Conservation (phyloP, 2,329 filamentous ascomycete species). For the Paraphoma sp. region DNA sequence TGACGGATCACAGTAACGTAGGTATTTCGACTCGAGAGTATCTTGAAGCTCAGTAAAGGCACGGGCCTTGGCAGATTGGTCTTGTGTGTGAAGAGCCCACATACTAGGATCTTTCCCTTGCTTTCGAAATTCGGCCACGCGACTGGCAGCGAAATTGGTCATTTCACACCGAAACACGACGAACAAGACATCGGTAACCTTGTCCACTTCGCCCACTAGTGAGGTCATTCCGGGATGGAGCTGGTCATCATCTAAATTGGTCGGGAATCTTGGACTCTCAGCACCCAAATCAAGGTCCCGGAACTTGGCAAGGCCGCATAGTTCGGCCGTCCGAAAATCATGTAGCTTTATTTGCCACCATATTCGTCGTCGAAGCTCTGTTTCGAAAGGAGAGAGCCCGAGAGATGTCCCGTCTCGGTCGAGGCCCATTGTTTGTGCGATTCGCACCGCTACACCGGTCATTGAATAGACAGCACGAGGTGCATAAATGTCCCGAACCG, state of each 20-base stretch:
- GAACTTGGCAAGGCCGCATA: slow-evolving; percentile 50
- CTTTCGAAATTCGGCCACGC: slow-evolving; percentile 26
- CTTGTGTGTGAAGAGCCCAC: slow-evolving; percentile 7
- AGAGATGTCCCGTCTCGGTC: slow-evolving; percentile 62
- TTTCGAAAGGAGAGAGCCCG: slow-evolving; percentile 61
- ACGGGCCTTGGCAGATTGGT: slow-evolving; percentile 14
- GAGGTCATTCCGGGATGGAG: slow-evolving; percentile 48
- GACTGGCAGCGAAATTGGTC: slow-evolving; percentile 35
- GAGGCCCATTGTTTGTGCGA: slow-evolving; percentile 64
- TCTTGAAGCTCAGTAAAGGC: slow-evolving; percentile 47
- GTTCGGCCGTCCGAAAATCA: slow-evolving; percentile 61
- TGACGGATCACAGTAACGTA: slow-evolving; percentile 50
- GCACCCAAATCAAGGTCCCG: slow-evolving; percentile 47
- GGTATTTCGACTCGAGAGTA: slow-evolving; percentile 45
- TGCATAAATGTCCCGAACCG: slow-evolving; percentile 59
- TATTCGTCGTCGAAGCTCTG: slow-evolving; percentile 64
- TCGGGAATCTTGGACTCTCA: slow-evolving; percentile 56
- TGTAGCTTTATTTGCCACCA: slow-evolving; percentile 66
- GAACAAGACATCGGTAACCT: slow-evolving; percentile 53
- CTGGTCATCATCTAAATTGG: slow-evolving; percentile 59
- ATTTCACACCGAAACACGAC: slow-evolving; percentile 46
- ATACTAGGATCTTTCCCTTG: slow-evolving; percentile 13
- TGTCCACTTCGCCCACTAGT: slow-evolving; percentile 38
- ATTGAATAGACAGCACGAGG: slow-evolving; percentile 63
- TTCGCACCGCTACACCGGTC: slow-evolving; percentile 64